Conservation (phyloP, 768 basidiomycete genomes). For the Leccinum arenicola region DNA sequence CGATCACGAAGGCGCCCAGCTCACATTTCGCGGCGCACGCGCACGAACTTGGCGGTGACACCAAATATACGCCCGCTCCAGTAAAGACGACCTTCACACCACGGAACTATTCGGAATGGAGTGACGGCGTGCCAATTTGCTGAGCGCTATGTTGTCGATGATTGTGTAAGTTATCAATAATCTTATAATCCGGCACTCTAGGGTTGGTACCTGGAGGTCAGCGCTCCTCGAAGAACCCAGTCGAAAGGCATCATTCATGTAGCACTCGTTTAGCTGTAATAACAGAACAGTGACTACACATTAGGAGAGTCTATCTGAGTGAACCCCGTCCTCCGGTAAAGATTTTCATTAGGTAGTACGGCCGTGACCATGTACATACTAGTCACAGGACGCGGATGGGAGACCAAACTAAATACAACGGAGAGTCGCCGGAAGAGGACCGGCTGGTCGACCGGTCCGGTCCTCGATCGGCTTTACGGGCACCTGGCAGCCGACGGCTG, state of each 20-base stretch:
- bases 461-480: no score
- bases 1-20: slow-evolving; percentile 31
- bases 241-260: not conserved
- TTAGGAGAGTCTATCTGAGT: slow-evolving; percentile 17
- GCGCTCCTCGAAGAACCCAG: not conserved
- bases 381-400: no score
- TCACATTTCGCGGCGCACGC: slow-evolving; percentile 22
- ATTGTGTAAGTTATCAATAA: not conserved
- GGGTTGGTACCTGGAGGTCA: slow-evolving; percentile 15
- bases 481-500: no score
- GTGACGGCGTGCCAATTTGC: slow-evolving; percentile 19
- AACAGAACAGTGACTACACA: slow-evolving; percentile 11
- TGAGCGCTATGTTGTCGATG: not conserved
- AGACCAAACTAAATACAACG: no score
- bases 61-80: slow-evolving; percentile 13
- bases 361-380: no score
- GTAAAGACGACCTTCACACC: slow-evolving; percentile 3
- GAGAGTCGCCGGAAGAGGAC: slow-evolving; percentile 25
- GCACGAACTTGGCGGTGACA: slow-evolving; percentile 20
- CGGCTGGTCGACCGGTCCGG: no score
- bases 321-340: slow-evolving; percentile 38
- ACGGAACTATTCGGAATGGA: slow-evolving; percentile 21
- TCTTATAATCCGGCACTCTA: not conserved
- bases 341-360: slow-evolving; percentile 21
- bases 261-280: slow-evolving; percentile 7